Percentiles rank a stretch among this genome's conserved stretches.
Evolutionary conservation across 345 rosid species (phyloP).

Genomic region (Brassica juncea): DNA sequence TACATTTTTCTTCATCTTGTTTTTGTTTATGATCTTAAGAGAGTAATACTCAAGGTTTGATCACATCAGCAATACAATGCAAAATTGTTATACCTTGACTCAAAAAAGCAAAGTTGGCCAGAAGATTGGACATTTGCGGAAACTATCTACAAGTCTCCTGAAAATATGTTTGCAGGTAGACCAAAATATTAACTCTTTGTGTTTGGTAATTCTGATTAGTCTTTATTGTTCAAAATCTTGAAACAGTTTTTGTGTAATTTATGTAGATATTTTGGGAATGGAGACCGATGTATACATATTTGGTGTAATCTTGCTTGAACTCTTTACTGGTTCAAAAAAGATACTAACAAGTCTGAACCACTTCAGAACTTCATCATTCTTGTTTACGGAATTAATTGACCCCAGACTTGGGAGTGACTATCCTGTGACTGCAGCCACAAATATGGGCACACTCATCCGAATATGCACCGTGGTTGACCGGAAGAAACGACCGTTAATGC

Average conservation of each 20-base stretch:
- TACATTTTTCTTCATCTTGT: neutral
- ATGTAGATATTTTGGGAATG: neutral
- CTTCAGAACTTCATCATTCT: neutral
- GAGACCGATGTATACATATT: constrained; percentile 10
- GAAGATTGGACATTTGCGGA: neutral
- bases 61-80: constrained; percentile 28
- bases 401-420: constrained; percentile 3
- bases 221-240: neutral
- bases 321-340: constrained; percentile 4
- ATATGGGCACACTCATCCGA: constrained; percentile 8
- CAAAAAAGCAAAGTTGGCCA: neutral
- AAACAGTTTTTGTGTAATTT: neutral
- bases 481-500: constrained; percentile 20
- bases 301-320: constrained; percentile 26
- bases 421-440: neutral
- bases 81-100: constrained; percentile 11
- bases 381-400: constrained; percentile 2
- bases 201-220: neutral
- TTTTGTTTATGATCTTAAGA: neutral
- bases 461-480: neutral
- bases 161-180: neutral
- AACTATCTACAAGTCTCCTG: neutral
- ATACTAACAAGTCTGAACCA: neutral
- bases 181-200: neutral
- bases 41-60: neutral